A percentile compares a stretch with the other conserved stretches of the same genome.
These are phyloP conservation scores for Sporopachydermia cereana DNA, from an alignment of 1,139 yeast species.

Conservation along the genomic window DNA sequence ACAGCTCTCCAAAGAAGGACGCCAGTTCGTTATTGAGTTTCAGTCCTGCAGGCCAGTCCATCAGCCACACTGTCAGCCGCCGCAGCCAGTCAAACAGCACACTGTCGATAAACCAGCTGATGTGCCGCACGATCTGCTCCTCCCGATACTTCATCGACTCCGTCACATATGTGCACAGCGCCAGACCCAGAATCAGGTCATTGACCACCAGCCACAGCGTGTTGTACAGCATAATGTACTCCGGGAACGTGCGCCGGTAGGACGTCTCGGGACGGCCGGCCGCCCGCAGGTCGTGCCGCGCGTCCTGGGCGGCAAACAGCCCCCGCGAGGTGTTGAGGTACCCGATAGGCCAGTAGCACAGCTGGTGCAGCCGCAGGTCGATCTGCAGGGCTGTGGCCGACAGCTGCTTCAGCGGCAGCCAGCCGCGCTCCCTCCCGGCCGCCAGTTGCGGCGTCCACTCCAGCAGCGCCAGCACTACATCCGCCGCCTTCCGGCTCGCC, in stretches of 20 bases:
- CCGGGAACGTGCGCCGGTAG: constrained; percentile 36
- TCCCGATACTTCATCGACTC: constrained; percentile 27
- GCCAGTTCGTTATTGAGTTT: constrained; percentile 85
- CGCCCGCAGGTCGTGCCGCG: constrained; percentile 23
- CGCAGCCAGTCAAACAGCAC: constrained; percentile 31
- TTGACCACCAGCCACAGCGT: constrained; percentile 79
- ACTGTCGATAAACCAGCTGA: constrained; percentile 25
- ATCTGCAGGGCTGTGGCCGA: constrained; percentile 69
- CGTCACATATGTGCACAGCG: constrained; percentile 39
- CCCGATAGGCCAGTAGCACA: constrained; percentile 74
- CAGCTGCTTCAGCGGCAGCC: constrained; percentile 28
- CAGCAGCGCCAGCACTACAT: constrained; percentile 25
- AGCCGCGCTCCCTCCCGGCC: constrained; percentile 9
- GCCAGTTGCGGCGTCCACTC: constrained; percentile 22
- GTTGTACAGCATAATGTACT: constrained; percentile 81
- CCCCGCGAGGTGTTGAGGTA: constrained; percentile 41
- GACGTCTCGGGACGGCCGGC: constrained; percentile 25
- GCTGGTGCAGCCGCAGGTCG: constrained; percentile 66
- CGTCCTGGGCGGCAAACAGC: constrained; percentile 16
- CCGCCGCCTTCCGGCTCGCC: constrained; percentile 22
- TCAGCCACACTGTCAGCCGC: constrained; percentile 56
- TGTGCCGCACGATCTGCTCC: constrained; percentile 21
- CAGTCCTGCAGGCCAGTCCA: constrained; percentile 88
- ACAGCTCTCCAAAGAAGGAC: constrained; percentile 73
- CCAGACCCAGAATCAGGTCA: constrained; percentile 66